Base-by-base conservation (phyloP, 345 rosid species). In the Xanthoceras sorbifolium region DNA sequence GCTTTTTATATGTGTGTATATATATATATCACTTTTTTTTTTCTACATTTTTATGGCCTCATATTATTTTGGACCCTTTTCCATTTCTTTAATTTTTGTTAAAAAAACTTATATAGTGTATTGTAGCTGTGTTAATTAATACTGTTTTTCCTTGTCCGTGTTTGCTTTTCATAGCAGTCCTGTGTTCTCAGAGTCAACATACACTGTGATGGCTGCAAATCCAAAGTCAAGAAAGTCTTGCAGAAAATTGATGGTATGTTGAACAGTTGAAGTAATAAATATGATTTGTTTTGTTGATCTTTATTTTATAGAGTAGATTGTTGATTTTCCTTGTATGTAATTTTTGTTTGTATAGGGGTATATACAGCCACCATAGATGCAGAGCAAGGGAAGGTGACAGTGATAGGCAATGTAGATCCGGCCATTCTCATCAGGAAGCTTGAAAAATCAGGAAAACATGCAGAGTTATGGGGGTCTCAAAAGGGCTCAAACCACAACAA, bases 201-300 rank as follows among this genome's bases (percentile, higher is more conserved):
- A 32, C 93, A 92, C 85, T 96, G 99, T 73, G 99, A 92, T 87
- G 99, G 99, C 9, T 96, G 99, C 75, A 88, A 87, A 82, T 85
- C 85, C 81, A 96, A 92, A 86, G 88, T 96, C 34, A 91, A 78
- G 93, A 96, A 90, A 75, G 82, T 84, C 32, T 73, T 96, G 72
- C 93, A 86, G 81, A 96, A 96, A 84, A 85, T 89, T 44, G 94
- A 91, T 68, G 99, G 99, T 93, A 55, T 79, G 75, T 75, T 69
- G 70, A 38, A 31, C n/a, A 65, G 14, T 7, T 4, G 3, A 42
- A n/a, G n/a, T n/a, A n/a, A n/a, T n/a, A n/a, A n/a, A n/a, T n/a
- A n/a, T n/a, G n/a, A n/a, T n/a, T n/a, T n/a, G n/a, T n/a, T n/a
- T 22, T 6, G 17, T 2, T 11, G 5, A 9, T 48, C 59, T 60